A percentile compares a stretch with the other conserved stretches of the same genome.
phyloP scores from a whole-genome alignment of 768 basidiomycete genomes.

The Tephrocybe sp. region DNA sequence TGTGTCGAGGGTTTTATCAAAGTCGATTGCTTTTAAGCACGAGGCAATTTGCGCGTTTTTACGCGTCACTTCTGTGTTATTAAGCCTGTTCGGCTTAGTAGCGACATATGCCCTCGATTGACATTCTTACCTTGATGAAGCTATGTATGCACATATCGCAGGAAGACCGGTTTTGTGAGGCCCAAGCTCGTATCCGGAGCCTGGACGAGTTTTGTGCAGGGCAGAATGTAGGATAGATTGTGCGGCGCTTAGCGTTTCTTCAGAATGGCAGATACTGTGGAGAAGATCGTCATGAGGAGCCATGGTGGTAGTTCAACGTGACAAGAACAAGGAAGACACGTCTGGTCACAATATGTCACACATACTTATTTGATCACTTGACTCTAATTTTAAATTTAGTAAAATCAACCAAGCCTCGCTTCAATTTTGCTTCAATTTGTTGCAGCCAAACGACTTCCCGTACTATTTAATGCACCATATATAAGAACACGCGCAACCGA shows the following conservation, averaged over 20 bases:
- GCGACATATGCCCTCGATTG: too few species aligned
- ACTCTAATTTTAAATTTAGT: too few species aligned
- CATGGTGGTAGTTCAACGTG: too few species aligned
- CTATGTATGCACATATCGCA: constrained; percentile 51
- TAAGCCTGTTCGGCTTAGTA: constrained; percentile 33
- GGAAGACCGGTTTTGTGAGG: constrained; percentile 38
- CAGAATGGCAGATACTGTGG: constrained; percentile 25
- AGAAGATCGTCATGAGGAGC: constrained; percentile 30
- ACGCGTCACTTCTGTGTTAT: constrained; percentile 30
- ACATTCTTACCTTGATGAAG: constrained; percentile 47
- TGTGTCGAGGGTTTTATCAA: constrained; percentile 25
- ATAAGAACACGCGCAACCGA: too few species aligned
- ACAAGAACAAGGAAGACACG: too few species aligned
- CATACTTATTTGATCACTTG: too few species aligned
- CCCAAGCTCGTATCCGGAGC: constrained; percentile 49
- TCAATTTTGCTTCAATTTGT: too few species aligned
- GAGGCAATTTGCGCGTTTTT: constrained; percentile 32
- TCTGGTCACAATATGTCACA: too few species aligned
- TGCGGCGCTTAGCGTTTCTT: constrained; percentile 34
- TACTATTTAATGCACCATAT: too few species aligned
- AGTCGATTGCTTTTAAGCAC: constrained; percentile 31
- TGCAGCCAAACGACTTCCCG: too few species aligned
- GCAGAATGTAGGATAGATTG: constrained; percentile 34
- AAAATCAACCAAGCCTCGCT: too few species aligned
- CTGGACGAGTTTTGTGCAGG: constrained; percentile 41